Evolutionary conservation across 2,329 filamentous ascomycete species (phyloP), one percentile per base, ranked within the genome.

Genomic region (Mariannaea elegans): DNA sequence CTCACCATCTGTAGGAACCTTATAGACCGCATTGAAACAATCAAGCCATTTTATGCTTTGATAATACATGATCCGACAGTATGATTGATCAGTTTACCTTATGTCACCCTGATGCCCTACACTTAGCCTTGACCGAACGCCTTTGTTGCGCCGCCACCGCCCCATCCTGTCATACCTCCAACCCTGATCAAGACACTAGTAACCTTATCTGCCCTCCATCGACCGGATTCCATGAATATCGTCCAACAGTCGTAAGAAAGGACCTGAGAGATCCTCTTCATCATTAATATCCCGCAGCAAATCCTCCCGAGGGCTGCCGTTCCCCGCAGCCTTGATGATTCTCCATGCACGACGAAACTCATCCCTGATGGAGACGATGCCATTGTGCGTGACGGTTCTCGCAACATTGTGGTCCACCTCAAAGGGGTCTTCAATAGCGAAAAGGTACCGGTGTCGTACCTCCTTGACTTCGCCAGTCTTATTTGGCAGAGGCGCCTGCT

Each of bases 341-440:
- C 85, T 81, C 86, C 91, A 91, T 3, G 92, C 92, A 18, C 93
- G 85, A 16, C 92, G 84, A 71, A 97, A 95, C 76, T 97, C 93
- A 68, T 95, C 90, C 38, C 92, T 83, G 60, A 97, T 95, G 1
- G 89, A 85, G 2, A 92, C 89, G 63, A 97, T 92, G 2, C 93
- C 92, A 61, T 88, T 86, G 70, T 94, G 91, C 7, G 90, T 93
- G 1, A 97, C 93, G 0, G 93, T 97, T 48, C 92, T 83, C 3
- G 91, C 94, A 31, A 97, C 90, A 68, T 97, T 97, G 76, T 97
- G 93, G 38, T 93, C 89, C 2, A 88, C 77, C 78, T 97, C 93
- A 70, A 97, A 97, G 0, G 94, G 94, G 73, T 97, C 94, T 73
- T 97, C 94, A 61, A 97, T 94, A 29, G 92, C 92, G 65, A 97